Base-by-base conservation (phyloP, 805 yeast species). In the Barnettozyma sucrosica region DNA sequence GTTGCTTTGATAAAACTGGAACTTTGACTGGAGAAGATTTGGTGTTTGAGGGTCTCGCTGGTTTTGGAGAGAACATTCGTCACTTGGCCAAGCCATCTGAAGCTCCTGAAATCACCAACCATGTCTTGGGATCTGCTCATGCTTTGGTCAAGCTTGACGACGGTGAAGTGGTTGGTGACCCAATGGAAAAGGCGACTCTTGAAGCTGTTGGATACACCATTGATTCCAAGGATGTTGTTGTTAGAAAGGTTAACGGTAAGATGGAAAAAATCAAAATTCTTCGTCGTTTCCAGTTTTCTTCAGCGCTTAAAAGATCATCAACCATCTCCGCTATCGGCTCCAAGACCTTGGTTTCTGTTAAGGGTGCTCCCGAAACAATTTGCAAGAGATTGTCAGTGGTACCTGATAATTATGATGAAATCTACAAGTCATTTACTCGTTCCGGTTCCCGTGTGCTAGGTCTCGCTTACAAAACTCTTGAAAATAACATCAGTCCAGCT, bases 1-100 rank as follows among this genome's bases (percentile, higher is more conserved):
- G 99, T 72, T 93, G 98, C 73, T 93, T 93, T 59, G 99, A 93
- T 69, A 93, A 93, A 64, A 93, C 99, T 44, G 99, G 99, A 67
- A 93, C 99, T 44, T 77, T 93, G 59, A 93, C 99, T 30, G 97
- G 95, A 51, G 99, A 93, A 67, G 97, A 93, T 64, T 76, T 93
- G 56, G 90, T 85, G 20, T 93, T 93, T 61, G 98, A 93, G 72
- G 99, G 99, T 58, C 74, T 92, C 55, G 97, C 97, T 43, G 96
- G 97, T 8, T 76, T 89, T 55, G 62, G 68, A 37, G 53, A 60
- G 5, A 78, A 81, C 57, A 71, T 78, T 43, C 75, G 77, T 57
- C 77, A 75, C 46, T 73, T 88, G 51, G 66, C 75, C 21, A 72
- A 74, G 18, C 68, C 71, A 24, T 71, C 34, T 7, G 85, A 82